These are phyloP conservation scores for Irpex sp. DNA, from an alignment of 1,284 basidiomycete genomes.

Conservation along the genomic window DNA sequence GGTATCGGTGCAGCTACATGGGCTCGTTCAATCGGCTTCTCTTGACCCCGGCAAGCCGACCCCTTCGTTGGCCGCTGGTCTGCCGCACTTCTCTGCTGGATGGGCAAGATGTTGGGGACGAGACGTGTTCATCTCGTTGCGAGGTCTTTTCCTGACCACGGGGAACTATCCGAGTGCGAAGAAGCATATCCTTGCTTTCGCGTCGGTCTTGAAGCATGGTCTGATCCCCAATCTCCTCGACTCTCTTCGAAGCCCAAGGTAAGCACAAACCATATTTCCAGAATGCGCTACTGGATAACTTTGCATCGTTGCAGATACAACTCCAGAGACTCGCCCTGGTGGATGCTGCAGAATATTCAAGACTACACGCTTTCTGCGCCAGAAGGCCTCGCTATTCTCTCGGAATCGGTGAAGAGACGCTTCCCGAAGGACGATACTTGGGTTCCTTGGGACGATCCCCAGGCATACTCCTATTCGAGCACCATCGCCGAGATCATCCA, in stretches of 20 bases:
- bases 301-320: constrained; percentile 61
- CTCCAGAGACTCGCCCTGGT: constrained; percentile 93
- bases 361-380: constrained; percentile 88
- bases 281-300: constrained; percentile 15
- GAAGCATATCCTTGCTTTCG: constrained; percentile 86
- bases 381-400: constrained; percentile 78
- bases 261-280: constrained; percentile 28
- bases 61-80: constrained; percentile 87
- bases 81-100: constrained; percentile 87
- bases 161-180: constrained; percentile 85
- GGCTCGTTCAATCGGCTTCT: constrained; percentile 84
- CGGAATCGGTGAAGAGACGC: constrained; percentile 81
- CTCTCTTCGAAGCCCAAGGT: constrained; percentile 80
- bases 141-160: constrained; percentile 89
- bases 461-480: constrained; percentile 78
- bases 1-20: constrained; percentile 89
- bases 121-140: constrained; percentile 91
- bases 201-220: constrained; percentile 83
- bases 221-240: constrained; percentile 93
- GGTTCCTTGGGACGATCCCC: constrained; percentile 87
- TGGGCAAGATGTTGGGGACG: constrained; percentile 98
- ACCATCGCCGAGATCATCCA: constrained; percentile 93
- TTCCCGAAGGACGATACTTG: constrained; percentile 94
- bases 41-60: constrained; percentile 68
- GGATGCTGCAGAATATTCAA: constrained; percentile 98